Base-by-base conservation (phyloP, 2,329 filamentous ascomycete species). In the Aureobasidium sp. region DNA sequence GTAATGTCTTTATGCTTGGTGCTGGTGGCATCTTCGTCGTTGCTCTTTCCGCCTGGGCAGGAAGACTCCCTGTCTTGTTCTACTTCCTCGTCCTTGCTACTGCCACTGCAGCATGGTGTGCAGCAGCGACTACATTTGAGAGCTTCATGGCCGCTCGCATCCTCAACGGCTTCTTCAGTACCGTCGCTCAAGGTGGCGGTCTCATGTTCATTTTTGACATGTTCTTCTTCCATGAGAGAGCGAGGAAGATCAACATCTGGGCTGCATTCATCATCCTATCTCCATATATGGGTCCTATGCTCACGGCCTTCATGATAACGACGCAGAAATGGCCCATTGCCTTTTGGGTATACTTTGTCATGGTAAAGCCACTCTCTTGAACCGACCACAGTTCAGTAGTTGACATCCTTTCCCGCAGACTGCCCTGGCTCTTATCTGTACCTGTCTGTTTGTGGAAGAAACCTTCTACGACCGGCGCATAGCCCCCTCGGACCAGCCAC, bases 211-310 rank as follows among this genome's bases (percentile, higher is more conserved):
- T 78, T 68, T 79, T 82, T 60, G 82, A 85, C 68, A 76, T 83
- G 62, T 85, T 83, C 73, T 85, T 82, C 73, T 82, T 84, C 70
- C 82, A 85, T 66, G 78, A 84, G 64, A 74, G 80, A 39, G 69
- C 73, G 4, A 62, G 69, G 11, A 68, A 70, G 47, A 75, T 76
- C 67, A 74, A 74, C 57, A 68, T 74, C 44, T 74, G 73, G 78
- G 70, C 65, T 5, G 62, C 69, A 12, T 70, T 69, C n/a, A 72
- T 76, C 62, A 71, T 77, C 56, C 53, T 74, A 33, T 71, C 70
- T 17, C 80, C 74, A 8, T 75, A 75, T 64, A 60, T 75, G 24
- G 74, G 74, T 2, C 74, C 74, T 11, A 64, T 74, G 48, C 67
- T 75, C 74, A 58, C 82, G 5, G 77, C 78, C 11, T 83, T 83